Percentiles rank a stretch among this genome's conserved stretches.
Evolutionary conservation across 305 asterid species (phyloP).

Genomic region (Euphrasia arctica): DNA sequence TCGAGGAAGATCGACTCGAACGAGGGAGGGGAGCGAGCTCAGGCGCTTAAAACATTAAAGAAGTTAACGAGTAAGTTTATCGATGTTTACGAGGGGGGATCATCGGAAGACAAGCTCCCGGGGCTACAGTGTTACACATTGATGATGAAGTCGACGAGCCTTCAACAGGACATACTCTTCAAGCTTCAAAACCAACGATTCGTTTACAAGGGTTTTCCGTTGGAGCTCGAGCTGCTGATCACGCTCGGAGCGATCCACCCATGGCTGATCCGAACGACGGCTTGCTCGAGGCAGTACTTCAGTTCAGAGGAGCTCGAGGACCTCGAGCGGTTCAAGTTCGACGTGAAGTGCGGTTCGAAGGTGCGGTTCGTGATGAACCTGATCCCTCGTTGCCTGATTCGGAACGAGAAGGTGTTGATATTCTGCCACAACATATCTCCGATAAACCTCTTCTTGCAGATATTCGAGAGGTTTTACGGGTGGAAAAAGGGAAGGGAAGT

Average conservation of each 20-base stretch:
- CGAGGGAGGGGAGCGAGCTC: conserved; percentile 56
- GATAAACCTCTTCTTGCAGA: conserved; percentile 70
- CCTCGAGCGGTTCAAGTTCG: conserved; percentile 72
- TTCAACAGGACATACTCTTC: conserved; percentile 62
- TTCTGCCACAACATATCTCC: conserved; percentile 97
- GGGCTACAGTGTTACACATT: conserved; percentile 90
- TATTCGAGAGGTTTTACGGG: conserved; percentile 68
- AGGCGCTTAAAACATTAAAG: conserved; percentile 66
- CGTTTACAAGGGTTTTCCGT: conserved; percentile 78
- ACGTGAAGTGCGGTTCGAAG: conserved; percentile 77
- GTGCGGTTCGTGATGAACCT: conserved; percentile 92
- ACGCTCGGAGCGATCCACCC: conserved; percentile 98
- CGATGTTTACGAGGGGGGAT: conserved; percentile 87
- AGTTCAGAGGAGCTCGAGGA: conserved; percentile 53
- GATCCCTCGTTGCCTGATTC: conserved; percentile 65
- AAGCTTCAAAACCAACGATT: conserved; percentile 85
- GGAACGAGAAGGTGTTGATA: conserved; percentile 73
- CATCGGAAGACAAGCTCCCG: conserved; percentile 73
- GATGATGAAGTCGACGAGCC: conserved; percentile 88
- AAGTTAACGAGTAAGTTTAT: conserved; percentile 76
- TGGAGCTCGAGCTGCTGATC: conserved; percentile 80
- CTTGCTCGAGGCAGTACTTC: conserved; percentile 69
- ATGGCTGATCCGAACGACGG: conserved; percentile 83
- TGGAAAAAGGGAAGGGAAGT: conserved; percentile 91
- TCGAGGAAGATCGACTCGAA: conserved; percentile 75